These are phyloP conservation scores for Fraxinus quadrangulata DNA, from an alignment of 257 asterid species.

Conservation along the genomic window DNA sequence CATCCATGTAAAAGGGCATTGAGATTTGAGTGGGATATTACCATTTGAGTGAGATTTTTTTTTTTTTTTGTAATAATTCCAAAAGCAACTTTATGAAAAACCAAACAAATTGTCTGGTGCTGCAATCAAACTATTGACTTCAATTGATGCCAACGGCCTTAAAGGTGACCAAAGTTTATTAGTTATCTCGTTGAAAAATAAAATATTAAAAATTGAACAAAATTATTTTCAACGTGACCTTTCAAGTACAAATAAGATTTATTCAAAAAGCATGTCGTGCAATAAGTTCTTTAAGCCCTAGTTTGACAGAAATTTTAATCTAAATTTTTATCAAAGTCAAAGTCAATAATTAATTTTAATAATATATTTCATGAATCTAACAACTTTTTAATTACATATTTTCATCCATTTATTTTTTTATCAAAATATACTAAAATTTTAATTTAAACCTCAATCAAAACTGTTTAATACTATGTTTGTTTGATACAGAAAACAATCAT, in stretches of 20 bases:
- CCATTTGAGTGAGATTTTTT: background rate
- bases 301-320: too few species aligned
- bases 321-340: too few species aligned
- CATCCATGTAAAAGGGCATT: background rate
- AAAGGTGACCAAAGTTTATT: background rate
- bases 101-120: background rate
- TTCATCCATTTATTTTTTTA: too few species aligned
- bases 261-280: background rate
- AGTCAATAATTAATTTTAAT: too few species aligned
- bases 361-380: too few species aligned
- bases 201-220: background rate
- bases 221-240: background rate
- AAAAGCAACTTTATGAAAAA: background rate
- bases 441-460: too few species aligned
- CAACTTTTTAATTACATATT: too few species aligned
- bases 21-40: conserved; percentile 23
- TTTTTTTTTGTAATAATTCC: background rate
- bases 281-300: too few species aligned
- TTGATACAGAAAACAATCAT: too few species aligned
- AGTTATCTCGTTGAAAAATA: background rate
- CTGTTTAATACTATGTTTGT: too few species aligned
- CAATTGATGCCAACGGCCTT: background rate
- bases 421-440: too few species aligned
- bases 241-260: background rate
- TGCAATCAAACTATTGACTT: background rate